Evolutionary conservation across 2,329 filamentous ascomycete species (phyloP), one percentile per base, ranked within the genome.

Genomic region (Malbranchea zuffiana): DNA sequence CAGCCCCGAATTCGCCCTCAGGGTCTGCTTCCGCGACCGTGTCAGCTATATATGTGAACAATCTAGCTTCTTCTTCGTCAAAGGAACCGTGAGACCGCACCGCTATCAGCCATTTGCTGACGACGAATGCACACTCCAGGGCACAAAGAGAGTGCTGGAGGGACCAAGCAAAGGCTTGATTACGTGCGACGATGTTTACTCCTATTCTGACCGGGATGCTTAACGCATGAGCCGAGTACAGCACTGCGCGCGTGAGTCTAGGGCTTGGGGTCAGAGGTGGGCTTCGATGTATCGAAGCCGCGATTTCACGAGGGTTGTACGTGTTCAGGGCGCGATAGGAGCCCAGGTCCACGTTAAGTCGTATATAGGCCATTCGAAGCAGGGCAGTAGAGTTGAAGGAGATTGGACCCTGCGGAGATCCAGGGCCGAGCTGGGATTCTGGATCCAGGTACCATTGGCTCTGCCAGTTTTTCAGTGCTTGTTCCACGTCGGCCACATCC

Each of bases 121-220:
- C 48, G 15, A 67, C 56, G 41, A 66, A 66, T 1, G 69, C 68
- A 40, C 69, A 72, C 44, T 72, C 68, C 15, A 72, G 50, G 41
- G 65, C 69, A 51, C 67, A 71, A 5, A 72, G 53, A 1, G 67
- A 67, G 45, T 73, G 69, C 44, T 72, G 67, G 19, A 72, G 66
- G 20, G 64, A 68, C 70, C 69, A 73, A 47, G 70, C 66, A 37
- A 70, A 66, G 1, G 67, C 68, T 46, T 71, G 67, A 1, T 64
- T 70, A 31, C 60, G 59, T 3, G 69, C 67, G 29, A 72, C 68
- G 34, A 69, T 68, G 32, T 66, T 61, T 35, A 72, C 64, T 2
- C 69, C 69, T 4, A 72, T 58, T 31, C 67, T 60, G 3, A 72
- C 66, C 0, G 67, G 68, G 17, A 73, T 68, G 8, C 68, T 70